These are phyloP conservation scores for Ophiostoma perfectum DNA, from an alignment of 2,329 filamentous ascomycete genomes.

Conservation along the genomic window DNA sequence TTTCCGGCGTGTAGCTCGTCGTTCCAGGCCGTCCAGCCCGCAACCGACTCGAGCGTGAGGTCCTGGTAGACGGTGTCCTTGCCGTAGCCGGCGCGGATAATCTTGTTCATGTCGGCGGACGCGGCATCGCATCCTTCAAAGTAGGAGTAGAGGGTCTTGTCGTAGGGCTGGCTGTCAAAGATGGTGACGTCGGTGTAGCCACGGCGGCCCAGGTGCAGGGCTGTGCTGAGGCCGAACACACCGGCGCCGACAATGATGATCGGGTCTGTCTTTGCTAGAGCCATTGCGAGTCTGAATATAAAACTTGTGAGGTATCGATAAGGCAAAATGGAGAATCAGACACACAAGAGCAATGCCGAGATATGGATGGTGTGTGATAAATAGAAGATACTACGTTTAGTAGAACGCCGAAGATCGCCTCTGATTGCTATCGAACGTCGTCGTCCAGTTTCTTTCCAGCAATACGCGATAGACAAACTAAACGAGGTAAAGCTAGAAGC, in stretches of 20 bases:
- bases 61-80: conserved; percentile 42
- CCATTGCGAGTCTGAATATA: background rate
- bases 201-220: conserved; percentile 39
- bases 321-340: background rate
- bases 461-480: no score
- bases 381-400: no score
- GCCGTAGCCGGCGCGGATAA: conserved; percentile 41
- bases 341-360: no score
- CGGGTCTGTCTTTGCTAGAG: background rate
- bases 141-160: conserved; percentile 39
- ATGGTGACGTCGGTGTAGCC: conserved; percentile 45
- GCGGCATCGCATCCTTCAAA: conserved; percentile 40
- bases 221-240: conserved; percentile 32
- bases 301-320: no score
- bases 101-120: conserved; percentile 44
- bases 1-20: conserved; percentile 32
- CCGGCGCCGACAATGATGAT: conserved; percentile 29
- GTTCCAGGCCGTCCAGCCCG: conserved; percentile 44
- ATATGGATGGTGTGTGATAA: no score
- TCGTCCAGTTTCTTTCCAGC: no score
- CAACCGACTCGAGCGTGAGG: conserved; percentile 40
- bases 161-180: conserved; percentile 35
- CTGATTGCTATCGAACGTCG: no score
- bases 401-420: no score
- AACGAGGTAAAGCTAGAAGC: background rate